phyloP scores from a whole-genome alignment of 352 stramenopile species.

The Globisporangium spiculum region DNA sequence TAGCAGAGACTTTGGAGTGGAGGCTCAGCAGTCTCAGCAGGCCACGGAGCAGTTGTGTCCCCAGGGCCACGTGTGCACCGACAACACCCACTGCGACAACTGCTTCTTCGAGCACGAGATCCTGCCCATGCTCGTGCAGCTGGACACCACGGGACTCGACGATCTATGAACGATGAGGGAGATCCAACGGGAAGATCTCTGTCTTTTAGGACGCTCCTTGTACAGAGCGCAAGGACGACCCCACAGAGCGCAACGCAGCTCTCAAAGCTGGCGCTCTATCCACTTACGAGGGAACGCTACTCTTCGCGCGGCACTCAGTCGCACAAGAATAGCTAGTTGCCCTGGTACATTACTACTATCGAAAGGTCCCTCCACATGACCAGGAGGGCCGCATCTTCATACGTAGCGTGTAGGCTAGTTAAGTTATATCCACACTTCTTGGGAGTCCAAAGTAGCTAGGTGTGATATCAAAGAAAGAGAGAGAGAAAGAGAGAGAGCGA shows the following conservation, averaged over 20 bases:
- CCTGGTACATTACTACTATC: not conserved
- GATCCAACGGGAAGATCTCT: not conserved
- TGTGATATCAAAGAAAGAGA: not conserved
- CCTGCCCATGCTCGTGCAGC: constrained; percentile 30
- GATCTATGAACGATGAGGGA: not conserved
- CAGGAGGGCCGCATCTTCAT: not conserved
- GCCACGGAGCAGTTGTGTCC: not conserved
- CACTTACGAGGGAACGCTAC: not conserved
- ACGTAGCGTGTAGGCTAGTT: not conserved
- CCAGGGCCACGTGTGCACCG: constrained; percentile 8
- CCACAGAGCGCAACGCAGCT: not conserved
- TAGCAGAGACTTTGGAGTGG: constrained; percentile 2
- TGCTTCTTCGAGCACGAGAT: constrained; percentile 39
- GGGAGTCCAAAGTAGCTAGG: not conserved
- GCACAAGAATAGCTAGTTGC: not conserved
- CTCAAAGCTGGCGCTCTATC: not conserved
- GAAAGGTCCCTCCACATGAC: not conserved
- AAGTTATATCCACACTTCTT: not conserved
- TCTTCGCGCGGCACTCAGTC: not conserved
- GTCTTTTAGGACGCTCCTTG: not conserved
- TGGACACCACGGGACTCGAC: constrained; percentile 19
- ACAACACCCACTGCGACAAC: constrained; percentile 19
- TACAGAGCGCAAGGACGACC: not conserved
- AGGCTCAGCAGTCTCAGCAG: not conserved
- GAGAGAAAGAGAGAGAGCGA: not conserved